Evolutionary conservation across 495 filamentous ascomycete species (phyloP).

Genomic region (Cetradonia linearis): DNA sequence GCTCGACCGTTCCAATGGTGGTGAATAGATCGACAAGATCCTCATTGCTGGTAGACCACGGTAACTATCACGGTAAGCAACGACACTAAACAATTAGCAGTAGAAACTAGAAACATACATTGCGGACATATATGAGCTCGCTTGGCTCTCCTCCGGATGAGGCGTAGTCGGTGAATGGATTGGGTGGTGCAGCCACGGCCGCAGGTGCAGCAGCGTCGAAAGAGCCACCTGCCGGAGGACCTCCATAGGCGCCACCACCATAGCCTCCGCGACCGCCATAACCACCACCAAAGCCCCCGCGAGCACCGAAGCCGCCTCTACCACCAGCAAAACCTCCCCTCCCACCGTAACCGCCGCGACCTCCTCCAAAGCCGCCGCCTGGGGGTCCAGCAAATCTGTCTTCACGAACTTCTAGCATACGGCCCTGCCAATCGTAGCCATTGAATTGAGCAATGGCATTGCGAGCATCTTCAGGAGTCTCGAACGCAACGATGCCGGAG

Average conservation of each 20-base stretch:
- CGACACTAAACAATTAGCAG: neutral
- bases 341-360: conserved; percentile 40
- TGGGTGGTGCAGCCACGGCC: conserved; percentile 51
- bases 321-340: conserved; percentile 39
- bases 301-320: conserved; percentile 44
- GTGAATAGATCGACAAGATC: conserved; percentile 93
- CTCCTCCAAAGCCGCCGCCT: conserved; percentile 36
- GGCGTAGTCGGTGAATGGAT: conserved; percentile 91
- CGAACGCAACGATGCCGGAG: conserved; percentile 93
- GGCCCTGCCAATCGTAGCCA: conserved; percentile 97
- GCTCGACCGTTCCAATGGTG: conserved; percentile 95
- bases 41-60: conserved; percentile 98
- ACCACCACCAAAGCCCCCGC: conserved; percentile 48
- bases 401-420: conserved; percentile 86
- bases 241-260: conserved; percentile 37
- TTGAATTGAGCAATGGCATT: conserved; percentile 96
- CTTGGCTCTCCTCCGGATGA: conserved; percentile 77
- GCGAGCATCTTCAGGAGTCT: conserved; percentile 84
- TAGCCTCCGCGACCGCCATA: conserved; percentile 41
- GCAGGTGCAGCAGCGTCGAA: conserved; percentile 32
- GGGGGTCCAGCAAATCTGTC: conserved; percentile 78
- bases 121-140: conserved; percentile 86
- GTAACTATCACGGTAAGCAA: conserved; percentile 49
- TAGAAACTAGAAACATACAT: conserved; percentile 55
- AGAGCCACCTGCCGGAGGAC: conserved; percentile 30